Evolutionary conservation across 177 flowering plant genomes (phyloP).

Genomic region (Vitis hybrid): DNA sequence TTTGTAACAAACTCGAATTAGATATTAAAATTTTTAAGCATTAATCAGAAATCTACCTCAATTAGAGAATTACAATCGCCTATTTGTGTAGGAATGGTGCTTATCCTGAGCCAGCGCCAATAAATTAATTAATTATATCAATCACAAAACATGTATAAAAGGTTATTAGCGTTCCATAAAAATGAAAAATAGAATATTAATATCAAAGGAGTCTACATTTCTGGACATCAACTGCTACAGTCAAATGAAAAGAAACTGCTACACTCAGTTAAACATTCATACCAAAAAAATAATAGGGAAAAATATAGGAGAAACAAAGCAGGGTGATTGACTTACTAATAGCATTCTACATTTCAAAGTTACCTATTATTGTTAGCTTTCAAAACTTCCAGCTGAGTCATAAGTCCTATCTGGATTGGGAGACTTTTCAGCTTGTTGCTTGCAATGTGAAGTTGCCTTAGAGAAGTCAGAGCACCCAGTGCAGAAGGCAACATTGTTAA

Average conservation of each 20-base stretch:
- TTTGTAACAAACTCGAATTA: background rate
- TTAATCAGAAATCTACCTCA: slow-evolving; percentile 51
- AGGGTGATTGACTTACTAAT: background rate
- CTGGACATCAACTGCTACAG: too few species aligned
- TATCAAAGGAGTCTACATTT: too few species aligned
- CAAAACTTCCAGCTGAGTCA: slow-evolving; percentile 59
- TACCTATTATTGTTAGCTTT: slow-evolving; percentile 77
- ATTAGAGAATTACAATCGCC: slow-evolving; percentile 62
- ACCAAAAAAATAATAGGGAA: too few species aligned
- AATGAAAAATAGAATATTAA: too few species aligned
- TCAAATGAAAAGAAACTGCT: too few species aligned
- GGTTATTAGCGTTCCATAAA: background rate
- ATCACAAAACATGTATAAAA: background rate
- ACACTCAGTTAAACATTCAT: too few species aligned
- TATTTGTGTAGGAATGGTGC: slow-evolving; percentile 47
- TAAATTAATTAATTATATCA: background rate
- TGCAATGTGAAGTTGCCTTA: slow-evolving; percentile 56
- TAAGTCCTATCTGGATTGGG: slow-evolving; percentile 72
- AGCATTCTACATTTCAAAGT: slow-evolving; percentile 4
- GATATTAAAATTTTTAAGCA: background rate
- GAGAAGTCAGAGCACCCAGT: slow-evolving; percentile 58
- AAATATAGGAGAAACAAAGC: too few species aligned
- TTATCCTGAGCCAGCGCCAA: slow-evolving; percentile 42
- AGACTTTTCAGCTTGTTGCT: slow-evolving; percentile 63
- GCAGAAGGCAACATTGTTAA: slow-evolving; percentile 66